These are phyloP conservation scores for Babesia bovis DNA, from an alignment of 169 alveolate genomes.

Conservation along the genomic window DNA sequence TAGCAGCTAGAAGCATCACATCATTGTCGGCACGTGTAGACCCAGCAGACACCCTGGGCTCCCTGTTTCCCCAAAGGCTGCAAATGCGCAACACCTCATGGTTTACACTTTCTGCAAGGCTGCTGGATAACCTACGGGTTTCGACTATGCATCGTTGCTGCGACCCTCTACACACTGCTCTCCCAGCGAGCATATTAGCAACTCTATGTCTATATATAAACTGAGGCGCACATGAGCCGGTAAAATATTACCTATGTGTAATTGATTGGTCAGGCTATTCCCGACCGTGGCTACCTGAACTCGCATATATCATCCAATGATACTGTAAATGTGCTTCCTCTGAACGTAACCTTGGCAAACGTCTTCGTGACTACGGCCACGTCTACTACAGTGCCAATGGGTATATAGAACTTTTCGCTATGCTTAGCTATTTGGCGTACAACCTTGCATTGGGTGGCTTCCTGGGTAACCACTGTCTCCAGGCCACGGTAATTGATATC, in stretches of 20 bases:
- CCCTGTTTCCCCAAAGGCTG: constrained; percentile 32
- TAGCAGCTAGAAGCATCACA: constrained; percentile 46
- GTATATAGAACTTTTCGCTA: constrained; percentile 25
- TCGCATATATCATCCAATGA: constrained; percentile 55
- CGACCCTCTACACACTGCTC: constrained; percentile 32
- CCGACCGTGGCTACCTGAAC: constrained; percentile 6
- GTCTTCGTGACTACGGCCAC: constrained; percentile 1
- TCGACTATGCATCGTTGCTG: background rate
- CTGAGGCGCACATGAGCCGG: too few species aligned
- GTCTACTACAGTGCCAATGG: constrained; percentile 42
- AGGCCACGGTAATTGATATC: background rate
- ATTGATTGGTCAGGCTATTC: too few species aligned
- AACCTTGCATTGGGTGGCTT: constrained; percentile 34
- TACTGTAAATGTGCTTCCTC: constrained; percentile 8
- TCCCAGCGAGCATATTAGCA: constrained; percentile 2
- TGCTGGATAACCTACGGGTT: background rate
- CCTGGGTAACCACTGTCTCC: constrained; percentile 49
- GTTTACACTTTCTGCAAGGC: background rate
- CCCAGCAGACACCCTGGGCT: constrained; percentile 14
- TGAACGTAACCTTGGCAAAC: constrained; percentile 32
- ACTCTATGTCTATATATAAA: too few species aligned
- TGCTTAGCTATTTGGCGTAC: constrained; percentile 39
- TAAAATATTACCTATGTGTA: too few species aligned
- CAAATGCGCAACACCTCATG: constrained; percentile 8
- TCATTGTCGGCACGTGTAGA: background rate